Evolutionary conservation across 2,329 filamentous ascomycete species (phyloP), one percentile per base, ranked within the genome.

Genomic region (Phyllosticta ampelicida): DNA sequence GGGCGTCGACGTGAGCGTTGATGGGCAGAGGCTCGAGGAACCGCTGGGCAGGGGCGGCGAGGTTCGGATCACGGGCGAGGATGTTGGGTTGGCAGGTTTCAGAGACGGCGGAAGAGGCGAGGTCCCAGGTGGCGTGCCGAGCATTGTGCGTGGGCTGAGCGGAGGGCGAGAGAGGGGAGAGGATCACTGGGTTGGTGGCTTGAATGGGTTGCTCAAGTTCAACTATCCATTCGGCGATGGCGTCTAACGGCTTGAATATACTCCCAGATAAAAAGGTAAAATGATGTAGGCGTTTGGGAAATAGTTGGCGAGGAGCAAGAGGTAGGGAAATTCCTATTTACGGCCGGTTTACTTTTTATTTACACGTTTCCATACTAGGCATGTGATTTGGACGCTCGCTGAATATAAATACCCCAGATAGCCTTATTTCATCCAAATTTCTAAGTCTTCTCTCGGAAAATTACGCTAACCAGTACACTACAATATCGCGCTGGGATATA

Each of bases 181-280:
- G 66, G 92, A 97, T 71, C 90, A 92, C 18, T 99, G 94, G 94
- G 92, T 99, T 2, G 92, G 92, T 0, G 92, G 94, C 0, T 73
- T 99, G 68, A 99, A 96, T 68, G 89, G 90, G 9, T 70, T 97
- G 67, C 75, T 99, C 65, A 99, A 99, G 75, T 99, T 97, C 71
- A 99, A 99, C 71, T 89, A 96, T 74, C 91, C 92, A 0, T 97
- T 97, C 77, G 94, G 94, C 0, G 86, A 87, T 66, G 58, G 36
- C 16, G 36, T 58, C 3, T 58, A 29, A 57, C n/a, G 16, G 3
- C 3, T 36, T 11, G 4, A 26, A 26, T n/a, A n/a, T n/a, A n/a
- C n/a, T 29, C 16, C 9, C 30, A 36, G 5, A 36, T 13, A 44
- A 8, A n/a, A 16, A n/a, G 16, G 3, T n/a, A 44, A n/a, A 44